Conservation (phyloP, 139 green algal species). For the Nannochloris sp. region DNA sequence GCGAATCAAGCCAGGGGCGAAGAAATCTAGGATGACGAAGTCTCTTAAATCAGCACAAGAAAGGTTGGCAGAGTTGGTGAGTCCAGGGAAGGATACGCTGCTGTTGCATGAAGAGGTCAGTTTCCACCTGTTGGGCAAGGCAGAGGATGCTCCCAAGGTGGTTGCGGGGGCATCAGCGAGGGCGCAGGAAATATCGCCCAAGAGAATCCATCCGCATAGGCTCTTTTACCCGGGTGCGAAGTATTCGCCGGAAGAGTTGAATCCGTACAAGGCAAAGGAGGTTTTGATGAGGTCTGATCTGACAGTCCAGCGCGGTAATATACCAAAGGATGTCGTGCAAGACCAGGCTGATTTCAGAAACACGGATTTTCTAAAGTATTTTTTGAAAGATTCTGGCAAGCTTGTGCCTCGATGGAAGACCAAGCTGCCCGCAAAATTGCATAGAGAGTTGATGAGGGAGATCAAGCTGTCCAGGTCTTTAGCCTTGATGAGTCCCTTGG, state of each 20-base stretch:
- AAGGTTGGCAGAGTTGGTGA: neutral
- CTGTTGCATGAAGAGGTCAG: neutral
- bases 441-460: constrained; percentile 20
- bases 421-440: constrained; percentile 23
- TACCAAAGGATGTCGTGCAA: neutral
- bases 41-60: constrained; percentile 9
- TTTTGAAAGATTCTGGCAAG: constrained; percentile 21
- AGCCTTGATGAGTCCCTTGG: constrained; percentile 8
- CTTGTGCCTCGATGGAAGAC: constrained; percentile 12
- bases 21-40: neutral
- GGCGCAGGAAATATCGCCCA: constrained; percentile 18
- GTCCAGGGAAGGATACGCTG: neutral
- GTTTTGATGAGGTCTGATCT: constrained; percentile 1
- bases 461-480: constrained; percentile 7
- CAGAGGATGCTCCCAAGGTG: constrained; percentile 23
- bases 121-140: constrained; percentile 19
- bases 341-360: constrained; percentile 28
- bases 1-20: neutral
- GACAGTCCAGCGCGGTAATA: constrained; percentile 1
- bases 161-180: neutral
- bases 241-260: constrained; percentile 26
- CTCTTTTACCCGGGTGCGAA: constrained; percentile 27
- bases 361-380: constrained; percentile 17
- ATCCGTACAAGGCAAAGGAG: constrained; percentile 22
- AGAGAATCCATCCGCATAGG: constrained; percentile 26